Base-by-base conservation (phyloP, 192 early-diverging fungal species). In the Piromyces finnis region DNA sequence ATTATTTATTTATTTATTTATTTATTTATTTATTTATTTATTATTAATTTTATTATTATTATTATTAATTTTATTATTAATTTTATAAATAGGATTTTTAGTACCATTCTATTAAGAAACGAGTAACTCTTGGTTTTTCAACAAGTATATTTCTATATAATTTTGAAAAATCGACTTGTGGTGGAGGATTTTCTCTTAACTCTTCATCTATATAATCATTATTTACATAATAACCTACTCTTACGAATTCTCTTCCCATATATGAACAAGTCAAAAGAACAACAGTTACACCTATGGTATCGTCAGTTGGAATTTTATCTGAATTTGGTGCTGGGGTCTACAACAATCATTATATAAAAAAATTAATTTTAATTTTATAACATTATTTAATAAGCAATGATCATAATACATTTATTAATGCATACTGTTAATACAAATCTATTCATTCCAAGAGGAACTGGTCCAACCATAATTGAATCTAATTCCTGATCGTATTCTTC, bases 171-270 rank as follows among this genome's bases (percentile, higher is more conserved):
- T 85, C 83, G 22, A 93, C 87, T 30, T 84, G 83, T n/a, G 87
- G 87, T 37, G 96, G 97, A 35, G 94, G 94, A 68, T 91, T 89
- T 78, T 92, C 89, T 81, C 92, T 89, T 77, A 96, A 83, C 79
- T 89, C 92, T 83, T 94, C 93, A 78, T 96, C 95, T 32, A 82
- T 79, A 84, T 98, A 99, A 79, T 97, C 94, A 85, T 96, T 98
- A 88, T 99, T 95, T 77, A 99, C 95, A 83, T 97, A 97, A 87
- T 99, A 99, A 18, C 96, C 97, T 78, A 99, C 94, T 82, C 96
- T 91, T 79, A 97, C 94, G 88, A 98, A 99, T 86, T 97, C 95
- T 82, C 92, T 91, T 77, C 91, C 92, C 82, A 90, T 89, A 85
- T 98, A 99, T 15, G 91, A 92, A 83, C 95, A 97, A 80, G 92